Evolutionary conservation across 805 yeast genomes (phyloP), one percentile per base, ranked within the genome.

Genomic region (Wickerhamiella parazyma): DNA sequence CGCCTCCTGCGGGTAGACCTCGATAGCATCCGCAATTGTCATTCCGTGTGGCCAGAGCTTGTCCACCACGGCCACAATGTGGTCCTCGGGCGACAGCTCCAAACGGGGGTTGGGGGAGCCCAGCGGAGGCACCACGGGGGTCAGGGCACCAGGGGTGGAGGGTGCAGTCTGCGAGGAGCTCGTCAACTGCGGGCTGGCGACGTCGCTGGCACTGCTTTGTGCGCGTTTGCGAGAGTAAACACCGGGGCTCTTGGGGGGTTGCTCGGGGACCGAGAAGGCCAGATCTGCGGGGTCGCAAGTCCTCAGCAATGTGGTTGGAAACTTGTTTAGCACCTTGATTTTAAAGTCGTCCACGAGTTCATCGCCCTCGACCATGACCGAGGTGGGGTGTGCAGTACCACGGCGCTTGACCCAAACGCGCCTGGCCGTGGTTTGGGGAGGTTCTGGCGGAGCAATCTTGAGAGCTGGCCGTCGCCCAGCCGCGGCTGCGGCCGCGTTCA

Each of bases 331-430:
- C 1, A 87, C 69, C 47, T 75, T 69, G 9, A 69, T 63, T 55
- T 87, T 87, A 52, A 87, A 65, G 59, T 89, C 61, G 59, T 87
- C 97, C 4, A 87, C 71, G 1, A 86, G 69, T 55, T 82, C 89
- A 17, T 60, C 56, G 24, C 74, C 74, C 14, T 67, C 66, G 16
- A 82, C 79, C 46, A 67, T 57, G 6, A 87, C 61, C 1, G 93
- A 73, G 0, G 95, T 83, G 2, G 96, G 81, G 14, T 58, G 55
- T 7, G 62, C 55, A 25, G 60, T 57, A 2, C 62, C 56, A 17
- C 62, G 56, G 29, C 55, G 47, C 20, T 22, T 19, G 17, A 64
- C 63, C 68, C 68, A 64, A 1, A 64, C 50, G 29, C 67, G 51
- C n/a, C 59, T 50, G 16, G 8, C n/a, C 14, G 31, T 28, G 16